Conservation (phyloP, 2,329 filamentous ascomycete species). For the Fusarium sp. region DNA sequence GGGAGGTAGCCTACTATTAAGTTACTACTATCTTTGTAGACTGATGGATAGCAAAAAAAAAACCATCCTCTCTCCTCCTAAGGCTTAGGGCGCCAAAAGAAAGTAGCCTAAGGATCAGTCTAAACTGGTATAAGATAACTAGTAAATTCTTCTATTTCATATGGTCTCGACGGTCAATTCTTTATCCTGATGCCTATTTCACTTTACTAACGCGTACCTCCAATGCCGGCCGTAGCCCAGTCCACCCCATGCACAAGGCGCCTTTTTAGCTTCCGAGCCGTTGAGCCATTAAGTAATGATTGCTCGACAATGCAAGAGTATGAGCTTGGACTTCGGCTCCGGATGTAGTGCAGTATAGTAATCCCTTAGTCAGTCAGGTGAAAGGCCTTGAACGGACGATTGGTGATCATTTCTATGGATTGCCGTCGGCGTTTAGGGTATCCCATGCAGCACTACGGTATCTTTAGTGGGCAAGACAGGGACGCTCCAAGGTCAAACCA, state of each 20-base stretch:
- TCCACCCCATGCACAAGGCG: not conserved
- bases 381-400: not conserved
- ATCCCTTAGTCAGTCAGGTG: not conserved
- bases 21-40: not conserved
- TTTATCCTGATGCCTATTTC: not conserved
- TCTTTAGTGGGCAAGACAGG: not conserved
- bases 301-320: constrained; percentile 2
- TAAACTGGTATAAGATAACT: not conserved
- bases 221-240: not conserved
- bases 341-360: not conserved
- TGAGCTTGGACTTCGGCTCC: constrained; percentile 18
- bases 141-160: not conserved
- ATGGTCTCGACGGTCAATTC: not conserved
- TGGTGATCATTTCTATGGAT: not conserved
- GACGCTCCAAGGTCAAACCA: not conserved
- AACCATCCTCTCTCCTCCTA: not conserved
- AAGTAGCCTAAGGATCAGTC: not conserved
- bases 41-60: not conserved
- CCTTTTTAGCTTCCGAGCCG: constrained; percentile 35
- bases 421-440: constrained; percentile 12
- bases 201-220: not conserved
- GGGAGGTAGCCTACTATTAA: constrained; percentile 1
- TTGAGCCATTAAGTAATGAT: constrained; percentile 24
- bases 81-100: not conserved
- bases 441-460: not conserved